Evolutionary conservation across 2,329 filamentous ascomycete species (phyloP).

Genomic region (Beauveria caledonica): DNA sequence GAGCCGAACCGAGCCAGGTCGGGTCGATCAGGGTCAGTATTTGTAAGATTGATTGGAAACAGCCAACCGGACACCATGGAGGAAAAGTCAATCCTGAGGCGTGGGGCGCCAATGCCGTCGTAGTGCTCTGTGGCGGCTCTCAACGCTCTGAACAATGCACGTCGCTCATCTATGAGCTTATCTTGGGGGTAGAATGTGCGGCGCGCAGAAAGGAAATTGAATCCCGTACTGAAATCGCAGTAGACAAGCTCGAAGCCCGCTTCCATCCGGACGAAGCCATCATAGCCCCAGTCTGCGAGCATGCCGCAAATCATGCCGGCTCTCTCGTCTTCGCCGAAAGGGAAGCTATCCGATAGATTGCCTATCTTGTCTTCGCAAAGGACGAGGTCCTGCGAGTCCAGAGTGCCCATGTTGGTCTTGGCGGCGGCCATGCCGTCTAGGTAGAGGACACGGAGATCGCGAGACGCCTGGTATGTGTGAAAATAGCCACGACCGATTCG

Average conservation of each 20-base stretch:
- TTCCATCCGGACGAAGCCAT: constrained; percentile 60
- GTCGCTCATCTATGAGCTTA: constrained; percentile 12
- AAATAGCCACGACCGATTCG: constrained; percentile 37
- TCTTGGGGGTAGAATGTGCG: constrained; percentile 17
- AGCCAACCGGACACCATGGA: constrained; percentile 42
- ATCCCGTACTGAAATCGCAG: constrained; percentile 48
- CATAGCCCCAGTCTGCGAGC: constrained; percentile 45
- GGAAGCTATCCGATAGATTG: not conserved
- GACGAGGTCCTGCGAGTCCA: constrained; percentile 59
- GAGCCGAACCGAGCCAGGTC: constrained; percentile 18
- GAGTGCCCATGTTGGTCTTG: constrained; percentile 56
- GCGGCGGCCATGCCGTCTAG: constrained; percentile 63
- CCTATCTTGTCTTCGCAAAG: constrained; percentile 35
- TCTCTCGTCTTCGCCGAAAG: constrained; percentile 39
- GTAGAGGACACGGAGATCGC: constrained; percentile 55
- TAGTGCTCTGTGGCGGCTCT: constrained; percentile 37
- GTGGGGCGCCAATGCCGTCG: constrained; percentile 31
- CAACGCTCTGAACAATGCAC: constrained; percentile 31
- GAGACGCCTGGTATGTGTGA: constrained; percentile 55
- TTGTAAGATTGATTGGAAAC: constrained; percentile 41
- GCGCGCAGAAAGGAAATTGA: constrained; percentile 28
- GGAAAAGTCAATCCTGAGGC: constrained; percentile 38
- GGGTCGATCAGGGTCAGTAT: constrained; percentile 24
- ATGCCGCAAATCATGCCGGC: constrained; percentile 49
- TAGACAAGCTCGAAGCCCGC: constrained; percentile 63